phyloP scores from a whole-genome alignment of 306 rosid species.

The Cyamopsis tetragonoloba region DNA sequence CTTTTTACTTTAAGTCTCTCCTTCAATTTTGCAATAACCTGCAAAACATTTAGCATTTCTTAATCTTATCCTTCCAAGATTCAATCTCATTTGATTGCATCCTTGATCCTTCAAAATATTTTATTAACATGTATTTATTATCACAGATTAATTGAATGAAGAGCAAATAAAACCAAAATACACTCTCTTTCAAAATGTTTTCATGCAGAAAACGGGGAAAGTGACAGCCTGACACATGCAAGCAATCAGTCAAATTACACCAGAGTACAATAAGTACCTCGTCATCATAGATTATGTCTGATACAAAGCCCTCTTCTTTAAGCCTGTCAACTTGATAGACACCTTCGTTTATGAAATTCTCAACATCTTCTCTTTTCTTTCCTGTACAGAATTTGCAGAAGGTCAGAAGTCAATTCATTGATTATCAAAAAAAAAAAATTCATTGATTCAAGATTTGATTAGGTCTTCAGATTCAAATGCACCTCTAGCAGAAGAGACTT shows the following conservation, averaged over 20 bases:
- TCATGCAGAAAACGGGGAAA: background rate
- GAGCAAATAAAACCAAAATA: background rate
- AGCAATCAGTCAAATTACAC: slow-evolving; percentile 9
- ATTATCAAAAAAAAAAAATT: too few species aligned
- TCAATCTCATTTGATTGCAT: background rate
- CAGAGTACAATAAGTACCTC: slow-evolving; percentile 55
- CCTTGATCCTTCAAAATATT: slow-evolving; percentile 6
- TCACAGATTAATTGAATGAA: background rate
- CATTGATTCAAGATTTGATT: slow-evolving; percentile 19
- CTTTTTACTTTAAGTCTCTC: slow-evolving; percentile 62
- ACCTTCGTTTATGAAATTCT: slow-evolving; percentile 80
- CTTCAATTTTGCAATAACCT: slow-evolving; percentile 73
- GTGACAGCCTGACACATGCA: background rate
- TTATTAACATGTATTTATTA: slow-evolving; percentile 1
- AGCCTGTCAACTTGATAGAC: slow-evolving; percentile 74
- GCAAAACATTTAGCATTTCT: slow-evolving; percentile 30
- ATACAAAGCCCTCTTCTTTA: slow-evolving; percentile 87
- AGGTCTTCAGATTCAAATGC: slow-evolving; percentile 36
- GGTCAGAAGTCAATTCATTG: slow-evolving; percentile 14
- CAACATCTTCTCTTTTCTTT: slow-evolving; percentile 65
- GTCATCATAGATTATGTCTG: slow-evolving; percentile 75
- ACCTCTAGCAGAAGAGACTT: slow-evolving; percentile 78
- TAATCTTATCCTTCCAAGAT: slow-evolving; percentile 19
- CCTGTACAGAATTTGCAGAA: slow-evolving; percentile 44
- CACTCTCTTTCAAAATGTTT: background rate